Evolutionary conservation across 768 basidiomycete species (phyloP).

Genomic region (Dioszegia crocea): DNA sequence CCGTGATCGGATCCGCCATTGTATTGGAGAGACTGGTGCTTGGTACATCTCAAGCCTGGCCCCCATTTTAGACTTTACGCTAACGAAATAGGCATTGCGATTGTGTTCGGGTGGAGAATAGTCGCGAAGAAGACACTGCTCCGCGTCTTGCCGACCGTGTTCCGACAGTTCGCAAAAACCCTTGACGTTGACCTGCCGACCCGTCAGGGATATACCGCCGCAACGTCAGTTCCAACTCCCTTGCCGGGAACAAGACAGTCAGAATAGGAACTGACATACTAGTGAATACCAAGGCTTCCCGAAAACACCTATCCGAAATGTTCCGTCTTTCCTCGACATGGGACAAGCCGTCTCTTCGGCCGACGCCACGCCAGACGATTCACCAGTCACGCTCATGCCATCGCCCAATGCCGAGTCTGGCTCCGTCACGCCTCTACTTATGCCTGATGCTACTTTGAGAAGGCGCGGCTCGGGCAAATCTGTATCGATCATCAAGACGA

Average conservation of each 20-base stretch:
- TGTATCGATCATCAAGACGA: no score
- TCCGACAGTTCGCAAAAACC: slow-evolving; percentile 59
- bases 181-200: slow-evolving; percentile 71
- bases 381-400: not conserved
- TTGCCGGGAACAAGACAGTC: not conserved
- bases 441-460: not conserved
- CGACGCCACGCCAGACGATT: slow-evolving; percentile 3
- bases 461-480: not conserved
- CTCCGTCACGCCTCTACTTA: not conserved
- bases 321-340: slow-evolving; percentile 83
- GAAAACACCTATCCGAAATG: slow-evolving; percentile 62
- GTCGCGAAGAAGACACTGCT: slow-evolving; percentile 74
- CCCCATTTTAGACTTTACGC: not conserved
- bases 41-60: slow-evolving; percentile 11
- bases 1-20: not conserved
- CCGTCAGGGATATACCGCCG: slow-evolving; percentile 82
- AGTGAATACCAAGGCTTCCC: slow-evolving; percentile 63
- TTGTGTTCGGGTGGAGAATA: slow-evolving; percentile 84
- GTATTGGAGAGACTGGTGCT: slow-evolving; percentile 17
- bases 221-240: slow-evolving; percentile 56
- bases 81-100: slow-evolving; percentile 59
- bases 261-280: not conserved
- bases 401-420: not conserved
- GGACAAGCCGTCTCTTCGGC: slow-evolving; percentile 44
- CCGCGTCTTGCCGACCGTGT: slow-evolving; percentile 72